These are phyloP conservation scores for Closterium sp. DNA, from an alignment of 139 green algal species.

Conservation along the genomic window DNA sequence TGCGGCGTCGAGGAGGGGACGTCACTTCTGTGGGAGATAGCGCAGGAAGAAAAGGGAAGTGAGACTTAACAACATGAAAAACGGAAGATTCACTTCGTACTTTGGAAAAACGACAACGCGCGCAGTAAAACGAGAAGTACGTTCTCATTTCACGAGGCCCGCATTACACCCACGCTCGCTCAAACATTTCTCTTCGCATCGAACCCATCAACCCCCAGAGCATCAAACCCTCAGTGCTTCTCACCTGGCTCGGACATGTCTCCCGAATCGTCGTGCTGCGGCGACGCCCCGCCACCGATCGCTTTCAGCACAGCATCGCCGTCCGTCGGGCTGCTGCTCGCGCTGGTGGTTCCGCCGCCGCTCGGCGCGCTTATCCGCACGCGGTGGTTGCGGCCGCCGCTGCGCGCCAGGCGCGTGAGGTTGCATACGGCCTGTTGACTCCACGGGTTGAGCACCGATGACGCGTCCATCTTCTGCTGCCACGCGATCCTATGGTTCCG, in stretches of 20 bases:
- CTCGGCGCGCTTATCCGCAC: not conserved
- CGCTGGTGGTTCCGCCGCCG: not conserved
- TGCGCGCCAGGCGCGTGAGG: not conserved
- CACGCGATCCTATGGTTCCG: not conserved
- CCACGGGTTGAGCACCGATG: not conserved
- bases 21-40: not conserved
- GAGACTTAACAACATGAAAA: not conserved
- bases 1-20: not conserved
- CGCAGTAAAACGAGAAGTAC: not conserved
- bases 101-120: not conserved
- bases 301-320: not conserved
- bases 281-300: not conserved
- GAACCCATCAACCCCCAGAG: not conserved
- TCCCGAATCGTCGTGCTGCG: not conserved
- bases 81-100: not conserved
- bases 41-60: not conserved
- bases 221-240: not conserved
- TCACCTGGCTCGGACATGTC: not conserved
- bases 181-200: not conserved
- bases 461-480: not conserved
- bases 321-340: not conserved
- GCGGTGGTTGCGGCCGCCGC: not conserved
- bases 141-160: not conserved
- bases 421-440: not conserved
- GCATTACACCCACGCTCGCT: not conserved